Evolutionary conservation across 2,329 filamentous ascomycete species (phyloP), one percentile per base, ranked within the genome.

Genomic region (Cordyceps militaris): DNA sequence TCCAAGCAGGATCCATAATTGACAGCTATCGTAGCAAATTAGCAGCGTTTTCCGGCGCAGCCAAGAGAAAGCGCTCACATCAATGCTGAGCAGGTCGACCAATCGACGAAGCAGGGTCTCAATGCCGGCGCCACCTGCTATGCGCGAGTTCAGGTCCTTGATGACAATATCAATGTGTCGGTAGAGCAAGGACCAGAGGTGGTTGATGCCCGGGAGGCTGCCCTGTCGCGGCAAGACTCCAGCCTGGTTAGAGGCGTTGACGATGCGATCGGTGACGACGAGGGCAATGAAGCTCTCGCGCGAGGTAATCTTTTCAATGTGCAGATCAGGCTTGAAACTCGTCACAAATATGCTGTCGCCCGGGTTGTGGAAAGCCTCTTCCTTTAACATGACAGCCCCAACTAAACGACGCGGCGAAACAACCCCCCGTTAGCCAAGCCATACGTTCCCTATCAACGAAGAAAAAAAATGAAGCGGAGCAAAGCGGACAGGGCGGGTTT

Each of bases 111-210:
- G 28, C 26, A 50, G 19, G 8, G 46, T 47, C 19, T 49, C 44
- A 16, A 57, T 43, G 2, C 26, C 44, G 3, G 54, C 54, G 14
- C 46, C 44, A 2, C 46, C 36, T n/a, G 54, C 54, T 48, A 57
- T 57, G 16, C 44, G 24, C 19, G 46, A 42, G 46, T 57, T 57
- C n/a, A 57, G 24, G 13, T 57, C 54, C 34, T 50, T 49, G 19
- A 57, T 57, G 3, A 57, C 26, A 7, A 42, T 49, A 38, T 57
- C 46, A 3, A 57, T 49, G 19, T 49, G 24, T 13, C 54, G 24
- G 16, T 57, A 57, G 4, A 57, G 46, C n/a, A 57, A 16, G 16
- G 54, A 57, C 54, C 54, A 57, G 26, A 57, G 54, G 21, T 49
- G 44, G 9, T 42, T 50, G 46, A 57, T 57, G 21, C 54, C 46